phyloP scores from a whole-genome alignment of 805 yeast genomes.

The Candida silvicultrix region DNA sequence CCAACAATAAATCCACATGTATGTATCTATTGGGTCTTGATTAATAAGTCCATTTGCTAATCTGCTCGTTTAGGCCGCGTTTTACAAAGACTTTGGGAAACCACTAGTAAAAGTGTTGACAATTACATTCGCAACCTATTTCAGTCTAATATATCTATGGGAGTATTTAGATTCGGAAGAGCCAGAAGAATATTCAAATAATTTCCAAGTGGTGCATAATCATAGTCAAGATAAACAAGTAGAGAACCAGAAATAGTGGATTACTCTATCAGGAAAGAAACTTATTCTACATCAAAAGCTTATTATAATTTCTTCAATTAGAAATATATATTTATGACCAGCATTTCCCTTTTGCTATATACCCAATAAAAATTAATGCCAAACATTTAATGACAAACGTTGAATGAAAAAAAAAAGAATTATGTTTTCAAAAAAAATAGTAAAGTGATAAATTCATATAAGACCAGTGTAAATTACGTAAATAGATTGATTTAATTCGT shows the following conservation, averaged over 20 bases:
- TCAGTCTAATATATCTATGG: constrained; percentile 38
- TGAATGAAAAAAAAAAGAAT: not conserved
- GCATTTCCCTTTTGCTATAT: constrained; percentile 20
- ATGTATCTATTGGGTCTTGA: not conserved
- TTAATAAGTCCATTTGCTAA: not conserved
- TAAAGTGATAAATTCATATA: too few species aligned
- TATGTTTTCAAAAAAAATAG: too few species aligned
- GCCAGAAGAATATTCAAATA: not conserved
- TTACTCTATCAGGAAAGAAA: too few species aligned
- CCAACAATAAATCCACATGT: not conserved
- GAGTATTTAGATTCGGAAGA: constrained; percentile 30
- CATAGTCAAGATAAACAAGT: not conserved
- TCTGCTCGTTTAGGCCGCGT: constrained; percentile 17
- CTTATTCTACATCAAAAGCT: too few species aligned
- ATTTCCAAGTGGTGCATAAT: not conserved
- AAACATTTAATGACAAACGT: not conserved
- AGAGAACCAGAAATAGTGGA: not conserved
- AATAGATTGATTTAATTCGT: too few species aligned
- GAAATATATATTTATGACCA: constrained; percentile 12
- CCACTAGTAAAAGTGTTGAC: constrained; percentile 41
- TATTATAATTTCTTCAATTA: too few species aligned
- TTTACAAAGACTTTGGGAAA: constrained; percentile 40
- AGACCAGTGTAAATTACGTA: too few species aligned
- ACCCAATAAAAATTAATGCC: not conserved
- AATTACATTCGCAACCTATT: constrained; percentile 40